Evolutionary conservation across 495 filamentous ascomycete genomes (phyloP), one percentile per base, ranked within the genome.

Genomic region (Annulohypoxylon maeteangense): DNA sequence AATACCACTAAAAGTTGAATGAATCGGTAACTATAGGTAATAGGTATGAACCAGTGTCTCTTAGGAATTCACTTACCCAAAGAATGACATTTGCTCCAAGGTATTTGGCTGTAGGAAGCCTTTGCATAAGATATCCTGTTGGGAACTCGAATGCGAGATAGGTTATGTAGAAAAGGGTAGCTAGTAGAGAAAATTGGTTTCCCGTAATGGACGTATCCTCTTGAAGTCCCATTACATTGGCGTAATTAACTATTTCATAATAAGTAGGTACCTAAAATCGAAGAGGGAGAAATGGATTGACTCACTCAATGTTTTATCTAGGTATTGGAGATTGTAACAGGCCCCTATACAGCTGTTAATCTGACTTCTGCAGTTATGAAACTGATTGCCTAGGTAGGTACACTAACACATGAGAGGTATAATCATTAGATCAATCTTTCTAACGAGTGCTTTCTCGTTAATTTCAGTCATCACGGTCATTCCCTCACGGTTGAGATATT

Each of bases 31-130:
- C 11, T n/a, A 29, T 18, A 18, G 10, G 20, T 1, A n/a, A n/a
- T n/a, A n/a, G n/a, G n/a, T n/a, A 20, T 51, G 27, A 16, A 22
- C 25, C 1, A 10, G 18, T 14, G 10, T 25, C 7, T 4, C 14
- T 5, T 6, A 22, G 7, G 20, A 6, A 4, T 20, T 54, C 16
- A 57, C 66, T 31, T 63, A 62, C 67, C 72, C 86, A 89, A 76
- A 86, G 79, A 67, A 86, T 85, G 55, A 88, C 87, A 60, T 87
- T 88, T 7, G 74, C 78, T 2, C 86, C 85, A 5, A 87, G 80
- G 62, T 87, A 88, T 77, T 86, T 86, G 34, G 83, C 82, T n/a
- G 84, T 84, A 3, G 87, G 87, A 18, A 88, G 75, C 3, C 83
- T 78, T 75, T 88, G 86, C 78, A 88, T 77, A 0, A 88, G 78